Conservation (phyloP, 805 yeast species). For the Lachancea kluyveri region DNA sequence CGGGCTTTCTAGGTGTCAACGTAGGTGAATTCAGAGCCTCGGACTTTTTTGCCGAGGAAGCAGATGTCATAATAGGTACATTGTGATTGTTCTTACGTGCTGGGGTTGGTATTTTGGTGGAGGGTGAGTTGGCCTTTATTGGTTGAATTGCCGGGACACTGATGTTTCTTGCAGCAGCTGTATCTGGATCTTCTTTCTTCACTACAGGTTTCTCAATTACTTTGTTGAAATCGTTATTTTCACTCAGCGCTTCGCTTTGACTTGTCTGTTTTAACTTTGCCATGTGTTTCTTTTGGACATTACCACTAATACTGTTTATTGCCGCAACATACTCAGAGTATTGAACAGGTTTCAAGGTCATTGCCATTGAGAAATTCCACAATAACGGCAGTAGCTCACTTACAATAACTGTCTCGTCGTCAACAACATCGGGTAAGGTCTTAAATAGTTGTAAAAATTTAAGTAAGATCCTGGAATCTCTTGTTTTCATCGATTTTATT, state of each 20-base stretch:
- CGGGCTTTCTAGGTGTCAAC: slow-evolving; percentile 1
- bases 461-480: slow-evolving; percentile 60
- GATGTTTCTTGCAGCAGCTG: slow-evolving; percentile 19
- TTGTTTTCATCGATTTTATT: slow-evolving; percentile 64
- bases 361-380: slow-evolving; percentile 43
- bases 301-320: slow-evolving; percentile 37
- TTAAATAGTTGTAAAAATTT: slow-evolving; percentile 41
- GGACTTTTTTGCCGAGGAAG: too few species aligned
- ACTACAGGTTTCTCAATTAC: slow-evolving; percentile 19
- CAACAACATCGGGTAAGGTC: slow-evolving; percentile 33
- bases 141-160: slow-evolving; percentile 25
- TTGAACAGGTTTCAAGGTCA: slow-evolving; percentile 36
- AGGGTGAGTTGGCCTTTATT: slow-evolving; percentile 9
- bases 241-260: slow-evolving; percentile 19
- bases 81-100: too few species aligned
- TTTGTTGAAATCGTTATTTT: slow-evolving; percentile 17
- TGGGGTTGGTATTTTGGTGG: background rate
- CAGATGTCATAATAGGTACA: slow-evolving; percentile 3
- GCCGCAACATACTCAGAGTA: slow-evolving; percentile 35
- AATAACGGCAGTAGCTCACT: slow-evolving; percentile 49
- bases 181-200: slow-evolving; percentile 19
- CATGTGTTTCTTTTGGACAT: slow-evolving; percentile 40
- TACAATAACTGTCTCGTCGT: slow-evolving; percentile 44
- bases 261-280: slow-evolving; percentile 28
- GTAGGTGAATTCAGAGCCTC: slow-evolving; percentile 1